Evolutionary conservation across 768 basidiomycete species (phyloP).

Genomic region (Scleroderma bovista): DNA sequence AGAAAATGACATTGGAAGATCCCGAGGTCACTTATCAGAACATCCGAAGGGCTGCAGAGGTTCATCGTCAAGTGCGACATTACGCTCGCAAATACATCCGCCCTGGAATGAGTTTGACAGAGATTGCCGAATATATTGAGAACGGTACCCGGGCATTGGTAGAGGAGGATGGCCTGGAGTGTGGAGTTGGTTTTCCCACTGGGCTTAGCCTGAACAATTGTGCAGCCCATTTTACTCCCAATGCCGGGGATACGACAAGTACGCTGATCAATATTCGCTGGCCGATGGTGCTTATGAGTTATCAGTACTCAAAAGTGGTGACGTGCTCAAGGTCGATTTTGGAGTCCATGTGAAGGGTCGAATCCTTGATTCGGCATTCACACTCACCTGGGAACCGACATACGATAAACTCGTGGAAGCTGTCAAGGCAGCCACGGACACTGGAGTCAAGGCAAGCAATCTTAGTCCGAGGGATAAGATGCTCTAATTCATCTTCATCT

Average conservation of each 20-base stretch:
- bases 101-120: conserved; percentile 91
- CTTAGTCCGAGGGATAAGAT: neutral
- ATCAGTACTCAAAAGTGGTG: conserved; percentile 72
- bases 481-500: conserved; percentile 1
- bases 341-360: conserved; percentile 97
- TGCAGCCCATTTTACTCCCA: conserved; percentile 95
- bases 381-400: conserved; percentile 80
- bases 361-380: conserved; percentile 95
- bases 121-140: conserved; percentile 92
- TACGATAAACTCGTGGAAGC: conserved; percentile 89
- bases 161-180: conserved; percentile 81
- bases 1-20: conserved; percentile 72
- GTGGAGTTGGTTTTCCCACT: conserved; percentile 94
- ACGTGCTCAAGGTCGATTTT: conserved; percentile 95
- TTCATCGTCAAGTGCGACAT: conserved; percentile 86
- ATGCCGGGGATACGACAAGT: conserved; percentile 86
- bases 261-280: conserved; percentile 20
- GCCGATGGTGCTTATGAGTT: conserved; percentile 5
- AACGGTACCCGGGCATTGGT: conserved; percentile 86
- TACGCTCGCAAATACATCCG: conserved; percentile 78
- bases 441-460: conserved; percentile 78
- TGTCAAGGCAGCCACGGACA: conserved; percentile 90
- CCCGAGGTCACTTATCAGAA: conserved; percentile 81
- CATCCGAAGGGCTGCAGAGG: conserved; percentile 92
- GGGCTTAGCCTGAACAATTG: conserved; percentile 91